A percentile compares a stretch with the other conserved stretches of the same genome.
Evolutionary conservation across 345 rosid genomes (phyloP).

Genomic region (Brassica nigra): DNA sequence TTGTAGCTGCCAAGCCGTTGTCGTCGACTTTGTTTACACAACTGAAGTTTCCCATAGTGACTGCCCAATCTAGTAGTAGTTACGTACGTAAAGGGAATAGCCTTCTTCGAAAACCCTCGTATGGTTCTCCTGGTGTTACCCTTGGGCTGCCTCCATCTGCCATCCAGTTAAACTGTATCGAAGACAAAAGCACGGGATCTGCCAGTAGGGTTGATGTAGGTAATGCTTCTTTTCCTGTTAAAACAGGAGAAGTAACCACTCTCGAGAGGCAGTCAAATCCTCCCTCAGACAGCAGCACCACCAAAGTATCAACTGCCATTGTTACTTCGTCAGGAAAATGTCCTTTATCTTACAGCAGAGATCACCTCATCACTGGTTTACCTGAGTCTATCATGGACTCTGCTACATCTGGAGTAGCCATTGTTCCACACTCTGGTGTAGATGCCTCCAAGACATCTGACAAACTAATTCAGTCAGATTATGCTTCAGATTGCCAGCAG

Average conservation of each 20-base stretch:
- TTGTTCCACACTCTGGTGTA: slow-evolving; percentile 44
- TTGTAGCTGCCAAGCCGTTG: slow-evolving; percentile 48
- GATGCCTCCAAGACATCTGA: slow-evolving; percentile 48
- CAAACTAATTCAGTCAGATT: slow-evolving; percentile 44
- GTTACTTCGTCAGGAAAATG: slow-evolving; percentile 42
- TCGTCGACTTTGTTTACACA: slow-evolving; percentile 43
- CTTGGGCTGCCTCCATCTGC: slow-evolving; percentile 48
- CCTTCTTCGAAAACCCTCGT: slow-evolving; percentile 69
- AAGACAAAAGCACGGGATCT: slow-evolving; percentile 49
- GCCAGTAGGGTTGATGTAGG: slow-evolving; percentile 42
- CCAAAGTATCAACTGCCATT: slow-evolving; percentile 46
- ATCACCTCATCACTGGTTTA: slow-evolving; percentile 43
- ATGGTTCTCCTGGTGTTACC: slow-evolving; percentile 47
- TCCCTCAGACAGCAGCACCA: slow-evolving; percentile 44
- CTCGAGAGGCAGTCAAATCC: slow-evolving; percentile 65
- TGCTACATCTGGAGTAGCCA: slow-evolving; percentile 45
- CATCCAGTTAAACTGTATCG: slow-evolving; percentile 46
- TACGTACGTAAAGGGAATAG: slow-evolving; percentile 95
- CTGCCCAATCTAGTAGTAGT: slow-evolving; percentile 40
- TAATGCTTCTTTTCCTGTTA: slow-evolving; percentile 39
- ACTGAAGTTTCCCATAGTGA: slow-evolving; percentile 44
- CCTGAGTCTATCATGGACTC: slow-evolving; percentile 49
- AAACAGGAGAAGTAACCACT: slow-evolving; percentile 44
- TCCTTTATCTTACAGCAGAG: slow-evolving; percentile 45
- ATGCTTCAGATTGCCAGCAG: slow-evolving; percentile 45